phyloP scores from a whole-genome alignment of 1,284 basidiomycete genomes.

The Ustilago hordei region DNA sequence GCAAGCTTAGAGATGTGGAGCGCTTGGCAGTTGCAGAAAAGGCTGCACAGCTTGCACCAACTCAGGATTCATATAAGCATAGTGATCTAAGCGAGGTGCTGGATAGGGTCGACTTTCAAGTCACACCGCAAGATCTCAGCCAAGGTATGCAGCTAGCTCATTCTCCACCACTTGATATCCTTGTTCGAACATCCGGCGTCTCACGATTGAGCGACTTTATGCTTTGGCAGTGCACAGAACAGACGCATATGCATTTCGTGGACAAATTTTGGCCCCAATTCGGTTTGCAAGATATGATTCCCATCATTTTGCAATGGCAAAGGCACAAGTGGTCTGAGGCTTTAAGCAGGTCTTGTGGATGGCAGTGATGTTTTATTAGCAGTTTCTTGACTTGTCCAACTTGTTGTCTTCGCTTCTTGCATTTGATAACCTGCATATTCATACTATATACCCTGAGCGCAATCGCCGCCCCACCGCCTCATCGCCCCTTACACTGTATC shows the following conservation, averaged over 20 bases:
- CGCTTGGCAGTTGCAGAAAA: constrained; percentile 18
- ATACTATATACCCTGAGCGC: background rate
- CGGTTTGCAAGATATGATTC: constrained; percentile 85
- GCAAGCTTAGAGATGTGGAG: constrained; percentile 41
- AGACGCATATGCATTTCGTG: constrained; percentile 92
- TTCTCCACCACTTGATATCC: constrained; percentile 86
- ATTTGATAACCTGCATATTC: background rate
- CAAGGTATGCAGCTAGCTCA: constrained; percentile 72
- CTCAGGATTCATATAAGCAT: background rate
- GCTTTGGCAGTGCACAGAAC: constrained; percentile 86
- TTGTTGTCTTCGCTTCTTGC: too few species aligned
- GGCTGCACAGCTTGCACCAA: constrained; percentile 2
- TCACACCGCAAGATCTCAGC: constrained; percentile 28
- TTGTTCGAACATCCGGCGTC: constrained; percentile 92
- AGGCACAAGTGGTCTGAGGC: constrained; percentile 65
- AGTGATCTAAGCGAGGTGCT: constrained; percentile 2
- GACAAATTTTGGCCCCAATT: constrained; percentile 94
- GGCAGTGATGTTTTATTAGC: constrained; percentile 3
- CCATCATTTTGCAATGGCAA: constrained; percentile 87
- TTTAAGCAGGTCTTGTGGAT: constrained; percentile 30
- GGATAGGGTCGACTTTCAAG: constrained; percentile 13
- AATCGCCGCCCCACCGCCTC: too few species aligned
- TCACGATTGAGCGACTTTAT: constrained; percentile 90
- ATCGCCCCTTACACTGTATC: background rate
- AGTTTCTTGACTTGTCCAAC: background rate